These are phyloP conservation scores for Endothia cerciana DNA, from an alignment of 2,329 filamentous ascomycete genomes.

Conservation along the genomic window DNA sequence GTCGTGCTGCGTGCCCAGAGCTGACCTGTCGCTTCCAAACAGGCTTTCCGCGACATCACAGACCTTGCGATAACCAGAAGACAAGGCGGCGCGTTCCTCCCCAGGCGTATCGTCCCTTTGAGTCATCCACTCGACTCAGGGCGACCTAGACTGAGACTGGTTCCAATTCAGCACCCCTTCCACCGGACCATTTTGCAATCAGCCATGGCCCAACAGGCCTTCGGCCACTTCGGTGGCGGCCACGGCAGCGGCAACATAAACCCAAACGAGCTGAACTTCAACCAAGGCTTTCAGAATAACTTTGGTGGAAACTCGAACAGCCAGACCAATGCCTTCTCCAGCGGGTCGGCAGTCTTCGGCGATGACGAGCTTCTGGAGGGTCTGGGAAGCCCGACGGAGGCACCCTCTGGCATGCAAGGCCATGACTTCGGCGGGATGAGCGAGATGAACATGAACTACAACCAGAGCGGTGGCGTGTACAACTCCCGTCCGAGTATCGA, in stretches of 20 bases:
- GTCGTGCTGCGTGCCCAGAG: neutral
- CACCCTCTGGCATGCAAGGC: conserved; percentile 54
- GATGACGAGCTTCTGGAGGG: conserved; percentile 88
- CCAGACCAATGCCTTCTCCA: conserved; percentile 73
- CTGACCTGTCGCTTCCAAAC: conserved; percentile 5
- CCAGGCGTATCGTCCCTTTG: conserved; percentile 12
- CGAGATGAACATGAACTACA: conserved; percentile 60
- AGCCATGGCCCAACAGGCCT: conserved; percentile 60
- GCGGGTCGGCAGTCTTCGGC: conserved; percentile 76
- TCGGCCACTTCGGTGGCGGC: conserved; percentile 59
- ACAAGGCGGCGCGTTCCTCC: conserved; percentile 1
- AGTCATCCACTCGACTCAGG: conserved; percentile 16
- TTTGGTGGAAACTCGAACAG: conserved; percentile 59
- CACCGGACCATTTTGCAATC: conserved; percentile 11
- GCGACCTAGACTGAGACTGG: neutral
- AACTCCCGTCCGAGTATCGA: conserved; percentile 63
- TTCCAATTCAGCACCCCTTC: neutral
- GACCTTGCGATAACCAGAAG: neutral
- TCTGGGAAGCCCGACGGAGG: conserved; percentile 60
- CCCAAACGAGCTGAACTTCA: conserved; percentile 77
- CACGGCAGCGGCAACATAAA: conserved; percentile 67
- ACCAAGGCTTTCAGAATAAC: conserved; percentile 65
- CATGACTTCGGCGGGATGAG: conserved; percentile 62
- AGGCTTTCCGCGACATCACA: neutral
- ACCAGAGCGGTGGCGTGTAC: conserved; percentile 52